These are phyloP conservation scores for Fusarium begoniae DNA, from an alignment of 2,329 filamentous ascomycete genomes.

Conservation along the genomic window DNA sequence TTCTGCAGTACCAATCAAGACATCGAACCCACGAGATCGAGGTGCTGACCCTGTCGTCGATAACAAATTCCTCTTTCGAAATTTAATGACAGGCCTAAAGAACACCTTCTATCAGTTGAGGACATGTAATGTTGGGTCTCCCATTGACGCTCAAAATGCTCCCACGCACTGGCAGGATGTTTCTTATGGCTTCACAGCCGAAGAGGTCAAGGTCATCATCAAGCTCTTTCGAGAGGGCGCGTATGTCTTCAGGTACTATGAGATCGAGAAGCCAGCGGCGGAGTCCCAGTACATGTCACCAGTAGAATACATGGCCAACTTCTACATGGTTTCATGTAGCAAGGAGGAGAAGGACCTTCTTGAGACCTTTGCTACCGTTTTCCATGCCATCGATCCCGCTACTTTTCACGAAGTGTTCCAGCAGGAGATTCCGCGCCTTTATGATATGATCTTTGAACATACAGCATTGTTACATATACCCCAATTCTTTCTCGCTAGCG, in stretches of 20 bases:
- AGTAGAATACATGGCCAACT: conserved; percentile 91
- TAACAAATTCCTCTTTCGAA: conserved; percentile 98
- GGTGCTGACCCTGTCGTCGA: conserved; percentile 91
- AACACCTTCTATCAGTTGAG: conserved; percentile 96
- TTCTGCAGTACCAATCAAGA: conserved; percentile 94
- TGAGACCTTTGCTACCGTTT: conserved; percentile 97
- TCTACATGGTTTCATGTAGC: conserved; percentile 91
- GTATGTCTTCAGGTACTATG: conserved; percentile 96
- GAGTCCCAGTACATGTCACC: conserved; percentile 82
- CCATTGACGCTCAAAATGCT: conserved; percentile 79
- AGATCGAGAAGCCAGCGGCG: conserved; percentile 79
- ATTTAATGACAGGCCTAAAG: conserved; percentile 93
- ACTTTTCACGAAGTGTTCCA: conserved; percentile 99
- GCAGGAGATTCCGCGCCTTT: conserved; percentile 94
- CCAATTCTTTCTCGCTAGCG: conserved; percentile 98
- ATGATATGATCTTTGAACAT: conserved; percentile 98
- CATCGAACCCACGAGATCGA: conserved; percentile 87
- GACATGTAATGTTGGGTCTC: conserved; percentile 80
- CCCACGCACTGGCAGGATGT: conserved; percentile 95
- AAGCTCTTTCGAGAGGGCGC: conserved; percentile 98
- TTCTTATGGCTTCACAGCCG: conserved; percentile 94
- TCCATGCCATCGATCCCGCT: conserved; percentile 97
- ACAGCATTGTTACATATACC: conserved; percentile 92
- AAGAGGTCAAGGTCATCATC: conserved; percentile 95
- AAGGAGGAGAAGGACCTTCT: conserved; percentile 98